Evolutionary conservation across 495 filamentous ascomycete species (phyloP).

Genomic region (Pyronema omphalodes): DNA sequence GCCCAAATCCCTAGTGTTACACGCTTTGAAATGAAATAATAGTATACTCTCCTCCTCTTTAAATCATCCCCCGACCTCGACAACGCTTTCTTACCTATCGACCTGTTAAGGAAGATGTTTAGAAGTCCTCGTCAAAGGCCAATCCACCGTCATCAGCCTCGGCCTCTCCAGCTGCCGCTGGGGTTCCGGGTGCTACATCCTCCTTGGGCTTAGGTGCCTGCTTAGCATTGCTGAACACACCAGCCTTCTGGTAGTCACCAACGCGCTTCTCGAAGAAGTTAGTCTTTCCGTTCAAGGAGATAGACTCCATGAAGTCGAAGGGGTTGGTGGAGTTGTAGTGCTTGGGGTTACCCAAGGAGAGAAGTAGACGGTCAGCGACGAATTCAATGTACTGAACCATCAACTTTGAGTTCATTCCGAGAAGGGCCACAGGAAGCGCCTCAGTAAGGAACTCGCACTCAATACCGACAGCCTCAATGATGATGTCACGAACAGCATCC

Average conservation of each 20-base stretch:
- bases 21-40: too few relatives aligned
- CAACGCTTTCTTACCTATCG: too few relatives aligned
- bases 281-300: slow-evolving; percentile 95
- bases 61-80: too few relatives aligned
- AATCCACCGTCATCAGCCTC: slow-evolving; percentile 61
- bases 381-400: slow-evolving; percentile 99
- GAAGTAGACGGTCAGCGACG: slow-evolving; percentile 82
- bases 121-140: slow-evolving; percentile 94
- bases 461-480: slow-evolving; percentile 79
- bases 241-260: slow-evolving; percentile 97
- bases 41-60: too few relatives aligned
- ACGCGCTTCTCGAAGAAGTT: slow-evolving; percentile 99
- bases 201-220: slow-evolving; percentile 63
- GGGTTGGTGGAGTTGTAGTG: slow-evolving; percentile 83
- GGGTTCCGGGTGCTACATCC: slow-evolving; percentile 31
- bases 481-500: slow-evolving; percentile 66
- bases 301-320: slow-evolving; percentile 99
- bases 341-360: slow-evolving; percentile 85
- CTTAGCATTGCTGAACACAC: slow-evolving; percentile 48
- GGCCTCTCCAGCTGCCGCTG: slow-evolving; percentile 29
- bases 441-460: slow-evolving; percentile 98
- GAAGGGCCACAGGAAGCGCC: slow-evolving; percentile 72
- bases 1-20: too few relatives aligned
- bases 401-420: slow-evolving; percentile 91
- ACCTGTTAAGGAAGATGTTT: slow-evolving; percentile 19